These are phyloP conservation scores for Adansonia madagascariensis DNA, from an alignment of 441 rosid species.

Conservation along the genomic window DNA sequence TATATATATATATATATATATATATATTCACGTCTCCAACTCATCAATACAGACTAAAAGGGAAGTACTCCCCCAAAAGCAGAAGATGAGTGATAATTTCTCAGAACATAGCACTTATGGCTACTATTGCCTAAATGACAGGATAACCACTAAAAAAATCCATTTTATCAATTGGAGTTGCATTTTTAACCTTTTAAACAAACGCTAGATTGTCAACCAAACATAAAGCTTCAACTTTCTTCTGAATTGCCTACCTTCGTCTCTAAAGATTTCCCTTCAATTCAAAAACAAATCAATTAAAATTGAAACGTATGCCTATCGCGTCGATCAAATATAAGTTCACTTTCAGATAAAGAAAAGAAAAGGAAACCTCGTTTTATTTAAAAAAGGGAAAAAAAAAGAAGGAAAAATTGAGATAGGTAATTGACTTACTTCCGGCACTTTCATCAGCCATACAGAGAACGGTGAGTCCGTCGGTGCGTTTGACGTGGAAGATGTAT, in stretches of 20 bases:
- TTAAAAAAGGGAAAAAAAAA: not conserved
- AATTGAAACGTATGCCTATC: not conserved
- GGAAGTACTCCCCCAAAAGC: not conserved
- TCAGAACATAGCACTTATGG: not conserved
- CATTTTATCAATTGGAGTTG: not conserved
- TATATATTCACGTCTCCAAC: not conserved
- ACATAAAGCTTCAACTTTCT: not conserved
- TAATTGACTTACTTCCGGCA: slow-evolving; percentile 67
- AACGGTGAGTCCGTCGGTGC: slow-evolving; percentile 93
- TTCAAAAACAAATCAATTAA: not conserved
- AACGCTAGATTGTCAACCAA: not conserved
- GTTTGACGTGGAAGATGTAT: slow-evolving; percentile 84
- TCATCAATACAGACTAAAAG: not conserved
- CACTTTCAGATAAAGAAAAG: not conserved
- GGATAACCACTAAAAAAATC: not conserved
- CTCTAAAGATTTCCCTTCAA: slow-evolving; percentile 24
- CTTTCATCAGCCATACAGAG: slow-evolving; percentile 97
- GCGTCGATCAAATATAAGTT: not conserved
- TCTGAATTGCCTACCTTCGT: not conserved
- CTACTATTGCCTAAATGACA: not conserved
- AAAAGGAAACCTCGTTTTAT: too few species aligned
- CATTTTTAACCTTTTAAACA: not conserved
- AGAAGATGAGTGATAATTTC: not conserved
- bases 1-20: not conserved
- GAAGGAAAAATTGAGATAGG: not conserved